These are phyloP conservation scores for Lentinula guzmanii DNA, from an alignment of 768 basidiomycete genomes.

Conservation along the genomic window DNA sequence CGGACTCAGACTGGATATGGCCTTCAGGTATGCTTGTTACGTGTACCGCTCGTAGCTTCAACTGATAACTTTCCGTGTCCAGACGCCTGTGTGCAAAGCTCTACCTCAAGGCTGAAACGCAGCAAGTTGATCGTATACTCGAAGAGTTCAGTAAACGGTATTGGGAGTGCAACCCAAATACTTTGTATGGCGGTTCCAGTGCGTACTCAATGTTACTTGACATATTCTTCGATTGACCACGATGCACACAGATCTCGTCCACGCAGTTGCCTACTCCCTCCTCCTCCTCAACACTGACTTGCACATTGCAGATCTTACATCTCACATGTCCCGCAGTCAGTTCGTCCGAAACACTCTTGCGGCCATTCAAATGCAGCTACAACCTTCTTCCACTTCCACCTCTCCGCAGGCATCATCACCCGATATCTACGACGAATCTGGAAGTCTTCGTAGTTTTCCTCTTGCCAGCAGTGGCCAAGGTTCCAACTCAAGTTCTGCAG, in stretches of 20 bases:
- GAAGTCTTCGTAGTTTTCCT: slow-evolving; percentile 49
- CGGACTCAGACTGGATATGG: slow-evolving; percentile 74
- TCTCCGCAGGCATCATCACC: slow-evolving; percentile 46
- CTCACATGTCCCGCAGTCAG: slow-evolving; percentile 86
- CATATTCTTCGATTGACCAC: slow-evolving; percentile 1
- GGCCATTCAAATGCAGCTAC: slow-evolving; percentile 76
- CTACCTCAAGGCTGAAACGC: slow-evolving; percentile 92
- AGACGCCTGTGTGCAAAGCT: slow-evolving; percentile 89
- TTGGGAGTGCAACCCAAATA: slow-evolving; percentile 83
- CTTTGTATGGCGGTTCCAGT: slow-evolving; percentile 84
- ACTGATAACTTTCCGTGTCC: not conserved
- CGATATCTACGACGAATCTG: slow-evolving; percentile 62
- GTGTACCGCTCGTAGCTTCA: not conserved
- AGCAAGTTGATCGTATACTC: slow-evolving; percentile 95
- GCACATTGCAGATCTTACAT: slow-evolving; percentile 86
- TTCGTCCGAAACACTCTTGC: slow-evolving; percentile 90
- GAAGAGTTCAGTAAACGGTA: slow-evolving; percentile 88
- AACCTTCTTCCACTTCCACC: slow-evolving; percentile 28
- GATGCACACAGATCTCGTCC: slow-evolving; percentile 69
- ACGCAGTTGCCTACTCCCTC: slow-evolving; percentile 89
- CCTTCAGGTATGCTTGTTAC: slow-evolving; percentile 63
- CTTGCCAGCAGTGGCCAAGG: slow-evolving; percentile 37
- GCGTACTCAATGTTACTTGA: slow-evolving; percentile 22
- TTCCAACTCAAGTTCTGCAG: slow-evolving; percentile 22
- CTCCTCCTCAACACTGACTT: slow-evolving; percentile 95